Evolutionary conservation across 768 basidiomycete species (phyloP).

Genomic region (Macrolepiota albuminosa): DNA sequence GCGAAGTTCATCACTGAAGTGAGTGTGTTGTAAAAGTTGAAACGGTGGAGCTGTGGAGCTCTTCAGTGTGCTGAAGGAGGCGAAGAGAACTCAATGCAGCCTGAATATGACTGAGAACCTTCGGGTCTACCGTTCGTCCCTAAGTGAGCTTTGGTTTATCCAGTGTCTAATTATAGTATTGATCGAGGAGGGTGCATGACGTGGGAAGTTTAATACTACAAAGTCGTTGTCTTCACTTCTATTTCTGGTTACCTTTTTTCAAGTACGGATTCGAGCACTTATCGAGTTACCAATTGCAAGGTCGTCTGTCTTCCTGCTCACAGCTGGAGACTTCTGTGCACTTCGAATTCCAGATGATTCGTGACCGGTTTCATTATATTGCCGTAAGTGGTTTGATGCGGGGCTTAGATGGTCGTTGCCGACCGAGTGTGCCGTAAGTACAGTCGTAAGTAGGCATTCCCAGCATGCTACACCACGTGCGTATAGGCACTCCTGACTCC

Average conservation of each 20-base stretch:
- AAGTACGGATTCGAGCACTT: neutral
- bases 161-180: neutral
- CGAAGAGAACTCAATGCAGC: neutral
- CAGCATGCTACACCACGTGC: no score
- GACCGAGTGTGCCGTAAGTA: neutral
- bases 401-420: neutral
- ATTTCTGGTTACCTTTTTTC: neutral
- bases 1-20: slow-evolving; percentile 6
- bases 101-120: neutral
- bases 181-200: neutral
- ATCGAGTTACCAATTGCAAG: neutral
- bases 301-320: neutral
- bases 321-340: neutral
- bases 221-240: neutral
- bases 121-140: neutral
- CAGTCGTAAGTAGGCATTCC: no score
- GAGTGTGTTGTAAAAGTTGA: neutral
- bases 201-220: neutral
- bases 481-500: no score
- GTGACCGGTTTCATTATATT: neutral
- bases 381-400: neutral
- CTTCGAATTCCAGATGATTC: neutral
- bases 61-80: neutral
- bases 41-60: neutral
- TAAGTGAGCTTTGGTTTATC: neutral